Conservation (phyloP, 2,329 filamentous ascomycete species). For the Aspergillus thermomutatus region DNA sequence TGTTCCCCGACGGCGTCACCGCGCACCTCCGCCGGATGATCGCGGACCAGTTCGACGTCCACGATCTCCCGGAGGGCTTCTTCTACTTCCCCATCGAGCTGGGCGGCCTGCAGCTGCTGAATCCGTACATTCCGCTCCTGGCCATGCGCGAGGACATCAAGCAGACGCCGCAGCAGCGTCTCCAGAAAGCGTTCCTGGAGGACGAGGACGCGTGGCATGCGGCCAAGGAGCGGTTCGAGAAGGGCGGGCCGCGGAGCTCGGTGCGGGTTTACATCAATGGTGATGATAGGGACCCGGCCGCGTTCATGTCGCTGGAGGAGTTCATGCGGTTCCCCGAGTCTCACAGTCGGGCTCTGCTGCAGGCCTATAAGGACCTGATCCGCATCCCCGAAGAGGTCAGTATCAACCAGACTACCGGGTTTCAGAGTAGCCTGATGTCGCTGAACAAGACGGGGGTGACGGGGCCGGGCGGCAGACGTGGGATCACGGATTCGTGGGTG, state of each 20-base stretch:
- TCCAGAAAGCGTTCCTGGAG: slow-evolving; percentile 34
- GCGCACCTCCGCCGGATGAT: slow-evolving; percentile 56
- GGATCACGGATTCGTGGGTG: slow-evolving; percentile 22
- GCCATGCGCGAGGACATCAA: slow-evolving; percentile 45
- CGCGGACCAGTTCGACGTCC: slow-evolving; percentile 49
- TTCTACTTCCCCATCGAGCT: slow-evolving; percentile 53
- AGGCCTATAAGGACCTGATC: slow-evolving; percentile 32
- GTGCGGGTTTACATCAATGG: neutral
- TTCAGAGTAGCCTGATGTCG: slow-evolving; percentile 22
- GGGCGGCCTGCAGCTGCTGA: slow-evolving; percentile 50
- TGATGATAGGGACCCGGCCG: slow-evolving; percentile 9
- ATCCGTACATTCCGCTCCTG: slow-evolving; percentile 49
- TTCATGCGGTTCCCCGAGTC: slow-evolving; percentile 35
- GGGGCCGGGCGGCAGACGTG: slow-evolving; percentile 2
- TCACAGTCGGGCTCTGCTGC: slow-evolving; percentile 25
- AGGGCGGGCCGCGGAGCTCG: slow-evolving; percentile 13
- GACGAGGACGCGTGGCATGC: slow-evolving; percentile 56
- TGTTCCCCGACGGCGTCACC: slow-evolving; percentile 52
- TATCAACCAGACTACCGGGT: slow-evolving; percentile 25
- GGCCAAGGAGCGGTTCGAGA: slow-evolving; percentile 31
- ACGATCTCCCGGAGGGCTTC: slow-evolving; percentile 49
- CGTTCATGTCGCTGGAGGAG: slow-evolving; percentile 41
- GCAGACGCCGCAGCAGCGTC: slow-evolving; percentile 30
- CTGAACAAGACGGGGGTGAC: slow-evolving; percentile 7
- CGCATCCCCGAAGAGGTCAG: slow-evolving; percentile 30